A percentile compares a stretch with the other conserved stretches of the same genome.
Conservation (phyloP, 148 eudicot species). For the Hydrangea macrophylla region DNA sequence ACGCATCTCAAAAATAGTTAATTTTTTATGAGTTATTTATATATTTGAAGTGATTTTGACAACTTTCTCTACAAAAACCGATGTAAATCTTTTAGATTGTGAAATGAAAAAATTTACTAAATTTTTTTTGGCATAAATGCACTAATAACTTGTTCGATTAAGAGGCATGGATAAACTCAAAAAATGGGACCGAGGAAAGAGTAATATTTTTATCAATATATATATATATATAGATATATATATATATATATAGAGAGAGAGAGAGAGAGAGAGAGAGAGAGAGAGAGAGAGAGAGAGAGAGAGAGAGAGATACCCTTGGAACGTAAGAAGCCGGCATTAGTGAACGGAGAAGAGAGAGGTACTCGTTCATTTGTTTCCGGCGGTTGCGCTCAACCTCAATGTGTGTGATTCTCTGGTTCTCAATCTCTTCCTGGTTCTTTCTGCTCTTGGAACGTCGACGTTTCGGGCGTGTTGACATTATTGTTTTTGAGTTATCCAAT, state of each 20-base stretch:
- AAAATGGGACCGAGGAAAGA: too few relatives aligned
- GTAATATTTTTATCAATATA: too few relatives aligned
- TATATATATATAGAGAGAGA: background rate
- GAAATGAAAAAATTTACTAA: too few relatives aligned
- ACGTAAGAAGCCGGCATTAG: conserved; percentile 65
- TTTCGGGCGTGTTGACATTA: background rate
- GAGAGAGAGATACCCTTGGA: conserved; percentile 45
- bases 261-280: background rate
- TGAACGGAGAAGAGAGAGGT: conserved; percentile 40
- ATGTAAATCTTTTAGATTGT: too few relatives aligned
- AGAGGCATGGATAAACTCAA: too few relatives aligned
- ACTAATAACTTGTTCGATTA: too few relatives aligned
- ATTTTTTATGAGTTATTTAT: too few relatives aligned
- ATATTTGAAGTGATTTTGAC: too few relatives aligned
- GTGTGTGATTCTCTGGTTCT: conserved; percentile 78
- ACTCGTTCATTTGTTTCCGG: conserved; percentile 70
- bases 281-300: too few relatives aligned
- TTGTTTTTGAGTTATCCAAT: background rate
- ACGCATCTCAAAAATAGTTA: too few relatives aligned
- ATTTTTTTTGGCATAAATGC: too few relatives aligned
- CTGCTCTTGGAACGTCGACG: conserved; percentile 8
- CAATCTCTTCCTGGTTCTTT: conserved; percentile 58
- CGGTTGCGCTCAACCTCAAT: conserved; percentile 68
- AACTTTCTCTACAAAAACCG: too few relatives aligned
- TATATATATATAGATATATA: background rate